phyloP scores from a whole-genome alignment of 495 filamentous ascomycete species.

The Aspergillus ostianus region DNA sequence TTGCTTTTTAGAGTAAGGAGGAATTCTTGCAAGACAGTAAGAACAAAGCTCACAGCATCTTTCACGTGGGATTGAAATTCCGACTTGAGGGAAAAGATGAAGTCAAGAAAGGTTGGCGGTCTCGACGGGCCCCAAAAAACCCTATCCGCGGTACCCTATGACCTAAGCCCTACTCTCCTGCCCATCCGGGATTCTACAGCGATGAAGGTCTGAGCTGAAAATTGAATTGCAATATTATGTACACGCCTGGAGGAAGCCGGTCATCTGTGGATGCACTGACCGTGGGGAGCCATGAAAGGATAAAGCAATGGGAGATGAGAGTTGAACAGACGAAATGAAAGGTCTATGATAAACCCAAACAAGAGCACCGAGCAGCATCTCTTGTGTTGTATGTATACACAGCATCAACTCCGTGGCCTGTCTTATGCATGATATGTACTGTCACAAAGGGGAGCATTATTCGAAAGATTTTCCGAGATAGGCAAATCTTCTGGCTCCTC shows the following conservation, averaged over 20 bases:
- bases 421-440: conserved; percentile 18
- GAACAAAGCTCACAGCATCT: neutral
- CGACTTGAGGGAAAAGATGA: neutral
- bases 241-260: neutral
- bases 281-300: neutral
- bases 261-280: neutral
- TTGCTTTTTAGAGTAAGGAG: neutral
- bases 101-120: neutral
- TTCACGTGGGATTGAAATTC: neutral
- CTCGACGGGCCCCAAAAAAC: neutral
- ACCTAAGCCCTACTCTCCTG: conserved; percentile 29
- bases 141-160: conserved; percentile 27
- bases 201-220: neutral
- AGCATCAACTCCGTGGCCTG: conserved; percentile 17
- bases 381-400: conserved; percentile 15
- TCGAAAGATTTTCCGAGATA: neutral
- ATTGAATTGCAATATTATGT: neutral
- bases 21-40: neutral
- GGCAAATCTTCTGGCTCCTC: no score
- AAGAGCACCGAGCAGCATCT: neutral
- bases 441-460: conserved; percentile 7
- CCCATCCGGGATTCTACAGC: neutral
- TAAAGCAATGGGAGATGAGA: neutral
- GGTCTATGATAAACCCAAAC: neutral
- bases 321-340: neutral